These are phyloP conservation scores for Apocynum venetum DNA, from an alignment of 257 asterid species.

Conservation along the genomic window DNA sequence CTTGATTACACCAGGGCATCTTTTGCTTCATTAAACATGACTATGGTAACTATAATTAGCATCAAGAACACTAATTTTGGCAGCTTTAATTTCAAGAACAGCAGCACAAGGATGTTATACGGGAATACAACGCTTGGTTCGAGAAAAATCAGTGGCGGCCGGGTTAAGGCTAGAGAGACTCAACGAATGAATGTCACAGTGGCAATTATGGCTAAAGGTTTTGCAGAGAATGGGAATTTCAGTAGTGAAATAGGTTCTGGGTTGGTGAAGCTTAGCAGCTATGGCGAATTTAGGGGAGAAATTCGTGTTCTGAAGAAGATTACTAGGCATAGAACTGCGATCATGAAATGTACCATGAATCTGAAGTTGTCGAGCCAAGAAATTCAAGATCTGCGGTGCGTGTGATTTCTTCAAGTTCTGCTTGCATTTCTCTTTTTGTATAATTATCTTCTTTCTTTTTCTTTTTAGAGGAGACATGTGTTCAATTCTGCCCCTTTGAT, in stretches of 20 bases:
- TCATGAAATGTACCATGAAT: conserved; percentile 48
- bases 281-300: conserved; percentile 43
- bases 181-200: conserved; percentile 26
- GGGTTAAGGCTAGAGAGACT: conserved; percentile 24
- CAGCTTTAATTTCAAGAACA: conserved; percentile 31
- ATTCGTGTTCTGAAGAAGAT: conserved; percentile 38
- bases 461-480: too few relatives aligned
- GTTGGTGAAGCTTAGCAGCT: conserved; percentile 28
- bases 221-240: conserved; percentile 18
- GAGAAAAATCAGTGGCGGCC: conserved; percentile 15
- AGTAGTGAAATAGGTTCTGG: conserved; percentile 34
- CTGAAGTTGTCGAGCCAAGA: conserved; percentile 38
- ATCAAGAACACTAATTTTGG: conserved; percentile 47
- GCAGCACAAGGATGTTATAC: conserved; percentile 25
- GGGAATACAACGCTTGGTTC: conserved; percentile 38
- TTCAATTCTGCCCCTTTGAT: too few relatives aligned
- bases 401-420: neutral
- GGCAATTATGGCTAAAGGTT: conserved; percentile 15
- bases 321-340: conserved; percentile 30
- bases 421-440: neutral
- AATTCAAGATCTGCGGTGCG: conserved; percentile 29
- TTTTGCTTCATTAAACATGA: conserved; percentile 25
- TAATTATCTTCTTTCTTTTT: neutral
- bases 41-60: conserved; percentile 25
- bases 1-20: conserved; percentile 11